phyloP scores from a whole-genome alignment of 768 basidiomycete species.

The Hericium coralloides region DNA sequence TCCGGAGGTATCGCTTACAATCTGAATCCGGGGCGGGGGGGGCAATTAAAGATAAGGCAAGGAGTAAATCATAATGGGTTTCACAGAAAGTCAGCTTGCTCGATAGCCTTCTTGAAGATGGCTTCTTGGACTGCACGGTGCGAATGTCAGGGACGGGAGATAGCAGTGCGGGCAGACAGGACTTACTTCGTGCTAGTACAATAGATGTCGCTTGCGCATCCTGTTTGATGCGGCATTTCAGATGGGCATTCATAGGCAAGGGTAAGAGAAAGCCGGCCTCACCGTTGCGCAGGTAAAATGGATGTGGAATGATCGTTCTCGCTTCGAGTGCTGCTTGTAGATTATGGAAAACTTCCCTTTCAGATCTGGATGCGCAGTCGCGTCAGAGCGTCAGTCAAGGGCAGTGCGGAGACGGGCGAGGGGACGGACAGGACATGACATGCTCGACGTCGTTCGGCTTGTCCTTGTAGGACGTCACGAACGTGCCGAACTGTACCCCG shows the following conservation, averaged over 20 bases:
- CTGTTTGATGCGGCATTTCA: conserved; percentile 21
- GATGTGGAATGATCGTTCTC: conserved; percentile 38
- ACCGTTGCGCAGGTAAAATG: conserved; percentile 54
- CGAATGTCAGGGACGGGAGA: neutral
- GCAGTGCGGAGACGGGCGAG: neutral
- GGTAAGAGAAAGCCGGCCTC: conserved; percentile 17
- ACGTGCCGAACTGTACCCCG: conserved; percentile 44
- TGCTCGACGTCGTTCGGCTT: conserved; percentile 42
- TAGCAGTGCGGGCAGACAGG: neutral
- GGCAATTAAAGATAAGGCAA: neutral
- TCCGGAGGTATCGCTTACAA: neutral
- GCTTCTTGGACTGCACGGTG: conserved; percentile 19
- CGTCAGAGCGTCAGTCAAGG: neutral
- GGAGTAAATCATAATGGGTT: neutral
- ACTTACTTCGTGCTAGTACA: conserved; percentile 41
- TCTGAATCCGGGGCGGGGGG: neutral
- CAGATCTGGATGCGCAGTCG: conserved; percentile 31
- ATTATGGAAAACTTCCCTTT: conserved; percentile 40
- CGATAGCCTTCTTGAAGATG: conserved; percentile 16
- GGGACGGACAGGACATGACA: conserved; percentile 42
- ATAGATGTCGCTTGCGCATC: conserved; percentile 38
- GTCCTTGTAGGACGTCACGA: conserved; percentile 45
- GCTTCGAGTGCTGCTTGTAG: conserved; percentile 41
- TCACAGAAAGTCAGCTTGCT: conserved; percentile 17
- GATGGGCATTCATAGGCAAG: neutral